These are phyloP conservation scores for Populus hybrid DNA, from an alignment of 441 rosid genomes.

Conservation along the genomic window DNA sequence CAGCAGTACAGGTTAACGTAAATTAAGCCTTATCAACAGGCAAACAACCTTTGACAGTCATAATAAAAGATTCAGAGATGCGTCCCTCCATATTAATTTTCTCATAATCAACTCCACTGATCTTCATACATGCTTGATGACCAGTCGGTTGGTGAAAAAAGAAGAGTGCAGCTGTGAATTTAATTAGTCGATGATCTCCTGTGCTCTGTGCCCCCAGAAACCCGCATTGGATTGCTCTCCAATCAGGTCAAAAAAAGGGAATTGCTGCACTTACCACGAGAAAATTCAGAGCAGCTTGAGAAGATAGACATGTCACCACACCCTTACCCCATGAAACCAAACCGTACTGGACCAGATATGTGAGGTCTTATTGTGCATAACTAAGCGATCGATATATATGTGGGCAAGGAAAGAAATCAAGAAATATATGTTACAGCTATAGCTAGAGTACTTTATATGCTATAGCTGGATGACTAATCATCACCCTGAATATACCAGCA, in stretches of 20 bases:
- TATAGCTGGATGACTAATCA: too few relatives aligned
- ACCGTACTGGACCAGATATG: constrained; percentile 8
- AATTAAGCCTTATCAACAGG: constrained; percentile 10
- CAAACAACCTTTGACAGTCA: constrained; percentile 2
- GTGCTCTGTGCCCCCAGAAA: constrained; percentile 17
- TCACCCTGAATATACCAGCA: too few relatives aligned
- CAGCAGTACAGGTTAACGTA: not conserved
- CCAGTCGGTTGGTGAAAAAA: constrained; percentile 14
- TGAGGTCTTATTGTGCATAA: not conserved
- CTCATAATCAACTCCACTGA: not conserved
- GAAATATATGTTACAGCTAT: too few relatives aligned
- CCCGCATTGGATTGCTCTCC: constrained; percentile 18
- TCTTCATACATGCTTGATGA: not conserved
- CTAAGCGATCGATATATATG: not conserved
- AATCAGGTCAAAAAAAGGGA: constrained; percentile 31
- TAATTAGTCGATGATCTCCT: not conserved
- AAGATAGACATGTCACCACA: constrained; percentile 2
- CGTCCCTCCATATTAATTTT: constrained; percentile 4
- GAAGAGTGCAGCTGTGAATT: not conserved
- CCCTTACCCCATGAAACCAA: constrained; percentile 11
- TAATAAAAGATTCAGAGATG: not conserved
- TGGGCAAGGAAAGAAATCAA: too few relatives aligned
- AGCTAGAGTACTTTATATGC: too few relatives aligned
- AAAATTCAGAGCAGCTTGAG: not conserved
- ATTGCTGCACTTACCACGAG: constrained; percentile 14